Conservation (phyloP, 2,329 filamentous ascomycete genomes). For the Xylariaceae sp. region DNA sequence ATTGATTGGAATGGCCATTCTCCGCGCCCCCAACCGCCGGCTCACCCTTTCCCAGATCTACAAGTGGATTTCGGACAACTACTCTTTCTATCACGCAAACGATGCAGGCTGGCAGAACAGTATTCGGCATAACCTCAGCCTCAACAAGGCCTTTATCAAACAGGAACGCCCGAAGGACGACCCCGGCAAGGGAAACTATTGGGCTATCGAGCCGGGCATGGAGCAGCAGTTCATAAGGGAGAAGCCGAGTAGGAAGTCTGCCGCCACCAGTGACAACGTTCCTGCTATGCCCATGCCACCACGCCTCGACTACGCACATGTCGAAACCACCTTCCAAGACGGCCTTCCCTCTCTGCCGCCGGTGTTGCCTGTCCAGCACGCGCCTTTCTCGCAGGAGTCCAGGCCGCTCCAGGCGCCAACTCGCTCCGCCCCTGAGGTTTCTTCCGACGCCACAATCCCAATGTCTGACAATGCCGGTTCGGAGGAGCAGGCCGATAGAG, state of each 20-base stretch:
- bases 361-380: slow-evolving; percentile 18
- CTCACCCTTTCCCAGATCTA: slow-evolving; percentile 93
- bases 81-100: slow-evolving; percentile 74
- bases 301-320: slow-evolving; percentile 44
- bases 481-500: slow-evolving; percentile 43
- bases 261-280: slow-evolving; percentile 48
- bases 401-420: slow-evolving; percentile 31
- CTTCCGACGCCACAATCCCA: slow-evolving; percentile 71
- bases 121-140: slow-evolving; percentile 92
- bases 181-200: slow-evolving; percentile 95
- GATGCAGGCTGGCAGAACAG: slow-evolving; percentile 98
- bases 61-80: slow-evolving; percentile 98
- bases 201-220: slow-evolving; percentile 85
- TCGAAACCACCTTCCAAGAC: slow-evolving; percentile 27
- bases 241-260: slow-evolving; percentile 59
- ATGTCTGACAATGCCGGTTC: slow-evolving; percentile 57
- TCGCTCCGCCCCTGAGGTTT: slow-evolving; percentile 45
- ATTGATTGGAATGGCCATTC: slow-evolving; percentile 93
- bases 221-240: slow-evolving; percentile 87
- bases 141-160: slow-evolving; percentile 96
- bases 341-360: slow-evolving; percentile 44
- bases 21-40: slow-evolving; percentile 73
- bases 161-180: slow-evolving; percentile 95
- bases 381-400: slow-evolving; percentile 26
- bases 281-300: slow-evolving; percentile 45